These are phyloP conservation scores for Melampsora occidentalis DNA, from an alignment of 1,284 basidiomycete genomes.

Conservation along the genomic window DNA sequence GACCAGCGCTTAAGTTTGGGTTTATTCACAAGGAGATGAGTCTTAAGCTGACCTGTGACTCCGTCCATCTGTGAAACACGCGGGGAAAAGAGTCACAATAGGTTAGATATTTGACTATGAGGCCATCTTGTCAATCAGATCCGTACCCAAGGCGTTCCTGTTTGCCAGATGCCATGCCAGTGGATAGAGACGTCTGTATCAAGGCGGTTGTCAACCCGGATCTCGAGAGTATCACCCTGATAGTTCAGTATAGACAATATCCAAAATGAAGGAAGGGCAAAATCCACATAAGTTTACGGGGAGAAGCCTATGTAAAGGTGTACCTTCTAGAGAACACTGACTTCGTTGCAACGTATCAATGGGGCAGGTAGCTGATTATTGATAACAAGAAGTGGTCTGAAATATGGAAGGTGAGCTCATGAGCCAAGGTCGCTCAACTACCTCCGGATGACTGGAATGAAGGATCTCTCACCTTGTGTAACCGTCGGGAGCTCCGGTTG, in stretches of 20 bases:
- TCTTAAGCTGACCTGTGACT: conserved; percentile 25
- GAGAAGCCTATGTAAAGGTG: neutral
- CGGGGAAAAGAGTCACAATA: no score
- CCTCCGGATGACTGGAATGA: neutral
- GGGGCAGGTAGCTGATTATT: conserved; percentile 60
- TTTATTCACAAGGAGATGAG: neutral
- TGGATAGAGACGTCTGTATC: conserved; percentile 56
- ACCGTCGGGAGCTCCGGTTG: conserved; percentile 36
- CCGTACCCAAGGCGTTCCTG: conserved; percentile 54
- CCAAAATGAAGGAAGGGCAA: no score
- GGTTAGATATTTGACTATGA: neutral
- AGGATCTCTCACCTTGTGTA: conserved; percentile 14
- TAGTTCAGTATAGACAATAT: neutral
- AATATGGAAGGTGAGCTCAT: neutral
- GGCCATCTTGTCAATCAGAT: neutral
- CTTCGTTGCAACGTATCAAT: conserved; percentile 59
- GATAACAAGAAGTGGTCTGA: conserved; percentile 57
- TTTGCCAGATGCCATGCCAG: conserved; percentile 58
- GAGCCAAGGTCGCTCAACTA: neutral
- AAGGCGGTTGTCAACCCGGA: conserved; percentile 57
- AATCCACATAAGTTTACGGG: no score
- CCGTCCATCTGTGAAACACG: conserved; percentile 33
- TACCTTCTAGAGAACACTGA: conserved; percentile 6
- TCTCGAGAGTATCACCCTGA: conserved; percentile 55
- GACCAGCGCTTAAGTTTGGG: conserved; percentile 17